Base-by-base conservation (phyloP, 192 early-diverging fungal species). In the Rhizophagus prolifer region DNA sequence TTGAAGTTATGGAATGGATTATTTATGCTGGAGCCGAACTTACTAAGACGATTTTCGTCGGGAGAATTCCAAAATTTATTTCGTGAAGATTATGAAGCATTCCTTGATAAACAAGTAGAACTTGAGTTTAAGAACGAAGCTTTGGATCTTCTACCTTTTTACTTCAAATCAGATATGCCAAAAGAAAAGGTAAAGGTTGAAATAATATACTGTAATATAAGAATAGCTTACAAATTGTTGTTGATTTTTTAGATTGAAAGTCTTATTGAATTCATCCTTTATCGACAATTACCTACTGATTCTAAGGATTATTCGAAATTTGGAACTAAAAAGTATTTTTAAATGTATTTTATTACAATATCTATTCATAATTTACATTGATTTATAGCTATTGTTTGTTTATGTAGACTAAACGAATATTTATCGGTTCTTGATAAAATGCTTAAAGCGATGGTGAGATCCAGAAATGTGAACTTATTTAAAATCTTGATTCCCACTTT, bases 361-460 rank as follows among this genome's bases (percentile, higher is more conserved):
- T 54, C 21, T 7, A 54, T 21, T 21, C 1, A 54, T 7, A 5
- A 21, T 21, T 5, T 19, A 7, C 6, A 7, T 4, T 54, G 0
- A 54, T 4, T 54, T 21, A 16, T 19, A 21, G 4, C 19, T 54
- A 54, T 54, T 54, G 50, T 19, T 21, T 54, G n/a, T 38, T 0
- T 68, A 19, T 50, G 8, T 72, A 86, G 86, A 28, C 85, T 84
- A 46, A 85, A 79, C 34, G 88, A 90, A 19, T 90, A 90, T 66
- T 84, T 84, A 30, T 70, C 79, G 7, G 81, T 84, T 2, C 83
- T 92, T 46, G 83, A 89, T 61, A 78, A 81, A n/a, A 77, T 93
- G 0, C 62, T 93, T 12, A 78, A 76, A 41, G 82, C 81, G 10
- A 80, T 90, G 70, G 84, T 82, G 12, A 72, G 66, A 2, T 80